Evolutionary conservation across 2,329 filamentous ascomycete species (phyloP).

Genomic region (Pyricularia grisea): DNA sequence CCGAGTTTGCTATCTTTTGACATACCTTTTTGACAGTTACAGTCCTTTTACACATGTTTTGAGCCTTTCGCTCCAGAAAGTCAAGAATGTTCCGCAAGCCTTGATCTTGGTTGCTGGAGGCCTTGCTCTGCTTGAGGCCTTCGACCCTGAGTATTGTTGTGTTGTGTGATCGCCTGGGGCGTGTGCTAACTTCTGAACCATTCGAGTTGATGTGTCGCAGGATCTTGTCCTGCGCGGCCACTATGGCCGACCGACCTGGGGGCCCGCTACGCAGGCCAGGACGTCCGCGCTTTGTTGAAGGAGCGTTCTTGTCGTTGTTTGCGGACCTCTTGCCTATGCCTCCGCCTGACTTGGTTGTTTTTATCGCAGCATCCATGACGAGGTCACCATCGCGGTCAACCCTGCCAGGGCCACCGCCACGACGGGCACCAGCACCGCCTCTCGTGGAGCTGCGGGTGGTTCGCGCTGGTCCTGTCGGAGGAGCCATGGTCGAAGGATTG

Average conservation of each 20-base stretch:
- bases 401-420: slow-evolving; percentile 22
- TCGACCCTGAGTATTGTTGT: slow-evolving; percentile 37
- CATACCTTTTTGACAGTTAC: slow-evolving; percentile 72
- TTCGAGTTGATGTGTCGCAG: slow-evolving; percentile 21
- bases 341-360: slow-evolving; percentile 6
- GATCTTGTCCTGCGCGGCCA: slow-evolving; percentile 11
- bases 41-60: slow-evolving; percentile 41
- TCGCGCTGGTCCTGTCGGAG: slow-evolving; percentile 17
- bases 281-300: neutral
- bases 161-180: slow-evolving; percentile 17
- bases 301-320: neutral
- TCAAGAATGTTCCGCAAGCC: slow-evolving; percentile 54
- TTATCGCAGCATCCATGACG: slow-evolving; percentile 39
- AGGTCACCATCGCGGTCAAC: slow-evolving; percentile 49
- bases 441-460: slow-evolving; percentile 11
- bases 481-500: slow-evolving; percentile 6
- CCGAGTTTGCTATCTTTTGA: slow-evolving; percentile 17
- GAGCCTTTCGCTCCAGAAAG: slow-evolving; percentile 65
- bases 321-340: slow-evolving; percentile 2
- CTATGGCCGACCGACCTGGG: neutral
- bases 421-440: slow-evolving; percentile 43
- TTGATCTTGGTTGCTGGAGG: slow-evolving; percentile 54
- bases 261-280: neutral
- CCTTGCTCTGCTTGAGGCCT: slow-evolving; percentile 62
- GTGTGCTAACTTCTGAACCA: slow-evolving; percentile 15